These are phyloP conservation scores for Fusarium musae DNA, from an alignment of 2,329 filamentous ascomycete genomes.

Conservation along the genomic window DNA sequence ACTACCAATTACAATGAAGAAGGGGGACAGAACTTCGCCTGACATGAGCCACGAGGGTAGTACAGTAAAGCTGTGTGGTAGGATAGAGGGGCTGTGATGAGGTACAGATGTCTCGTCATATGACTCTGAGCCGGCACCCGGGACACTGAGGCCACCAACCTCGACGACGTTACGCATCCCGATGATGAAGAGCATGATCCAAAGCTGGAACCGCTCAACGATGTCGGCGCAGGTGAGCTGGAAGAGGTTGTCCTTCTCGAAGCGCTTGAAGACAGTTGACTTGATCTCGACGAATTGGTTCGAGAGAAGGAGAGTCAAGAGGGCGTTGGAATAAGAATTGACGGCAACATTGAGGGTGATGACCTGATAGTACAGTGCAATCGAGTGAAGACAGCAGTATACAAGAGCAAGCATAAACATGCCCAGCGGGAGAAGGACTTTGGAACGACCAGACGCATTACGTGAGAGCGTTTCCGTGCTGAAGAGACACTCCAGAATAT, in stretches of 20 bases:
- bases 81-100: constrained; percentile 75
- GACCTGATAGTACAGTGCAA: constrained; percentile 94
- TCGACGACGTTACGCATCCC: constrained; percentile 96
- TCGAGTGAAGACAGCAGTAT: constrained; percentile 90
- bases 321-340: constrained; percentile 96
- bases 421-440: constrained; percentile 86
- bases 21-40: constrained; percentile 90
- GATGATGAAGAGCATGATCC: constrained; percentile 97
- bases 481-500: constrained; percentile 95
- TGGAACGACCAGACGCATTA: constrained; percentile 87
- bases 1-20: constrained; percentile 91
- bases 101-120: constrained; percentile 65
- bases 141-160: constrained; percentile 82
- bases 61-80: constrained; percentile 91
- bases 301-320: constrained; percentile 90
- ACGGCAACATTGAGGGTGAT: constrained; percentile 98
- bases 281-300: constrained; percentile 99
- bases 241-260: constrained; percentile 97
- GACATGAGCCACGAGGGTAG: constrained; percentile 81
- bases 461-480: constrained; percentile 92
- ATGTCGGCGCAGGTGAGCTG: constrained; percentile 97
- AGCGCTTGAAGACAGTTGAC: constrained; percentile 97
- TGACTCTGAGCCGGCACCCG: constrained; percentile 62
- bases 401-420: constrained; percentile 88
- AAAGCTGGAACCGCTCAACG: constrained; percentile 96